Evolutionary conservation across 2,329 filamentous ascomycete species (phyloP).

Genomic region (Xylariaceae sp.): DNA sequence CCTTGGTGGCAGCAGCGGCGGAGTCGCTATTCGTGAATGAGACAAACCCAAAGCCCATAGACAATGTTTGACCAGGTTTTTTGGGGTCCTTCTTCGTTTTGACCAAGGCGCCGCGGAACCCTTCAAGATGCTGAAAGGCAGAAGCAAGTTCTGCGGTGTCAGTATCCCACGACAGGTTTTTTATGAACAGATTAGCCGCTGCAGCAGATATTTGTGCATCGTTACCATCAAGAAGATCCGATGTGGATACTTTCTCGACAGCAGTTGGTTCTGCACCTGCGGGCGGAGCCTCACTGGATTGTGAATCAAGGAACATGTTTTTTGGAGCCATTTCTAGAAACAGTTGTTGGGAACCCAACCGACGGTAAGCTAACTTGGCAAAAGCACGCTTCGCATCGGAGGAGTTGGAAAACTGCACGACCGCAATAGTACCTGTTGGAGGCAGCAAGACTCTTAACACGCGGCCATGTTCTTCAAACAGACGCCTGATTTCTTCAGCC

Average conservation of each 20-base stretch:
- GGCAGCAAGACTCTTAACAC: constrained; percentile 85
- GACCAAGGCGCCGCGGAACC: constrained; percentile 83
- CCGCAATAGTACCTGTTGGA: constrained; percentile 86
- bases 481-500: constrained; percentile 68
- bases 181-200: constrained; percentile 83
- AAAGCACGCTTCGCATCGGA: constrained; percentile 82
- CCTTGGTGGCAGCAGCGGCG: constrained; percentile 72
- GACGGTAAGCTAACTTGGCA: constrained; percentile 78
- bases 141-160: constrained; percentile 72
- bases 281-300: constrained; percentile 22
- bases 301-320: constrained; percentile 60
- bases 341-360: constrained; percentile 76
- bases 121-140: constrained; percentile 75
- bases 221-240: constrained; percentile 59
- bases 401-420: constrained; percentile 79
- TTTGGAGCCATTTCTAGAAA: constrained; percentile 93
- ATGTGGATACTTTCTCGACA: constrained; percentile 61
- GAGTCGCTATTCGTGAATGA: constrained; percentile 77
- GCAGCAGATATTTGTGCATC: constrained; percentile 48
- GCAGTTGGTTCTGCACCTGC: constrained; percentile 31
- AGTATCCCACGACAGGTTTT: constrained; percentile 90
- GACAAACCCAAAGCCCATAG: constrained; percentile 96
- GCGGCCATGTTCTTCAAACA: constrained; percentile 84
- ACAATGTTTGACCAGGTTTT: constrained; percentile 78
- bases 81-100: constrained; percentile 95